phyloP scores from a whole-genome alignment of 202 grass and related monocot genomes.

The Cymbopogon flexuosus region DNA sequence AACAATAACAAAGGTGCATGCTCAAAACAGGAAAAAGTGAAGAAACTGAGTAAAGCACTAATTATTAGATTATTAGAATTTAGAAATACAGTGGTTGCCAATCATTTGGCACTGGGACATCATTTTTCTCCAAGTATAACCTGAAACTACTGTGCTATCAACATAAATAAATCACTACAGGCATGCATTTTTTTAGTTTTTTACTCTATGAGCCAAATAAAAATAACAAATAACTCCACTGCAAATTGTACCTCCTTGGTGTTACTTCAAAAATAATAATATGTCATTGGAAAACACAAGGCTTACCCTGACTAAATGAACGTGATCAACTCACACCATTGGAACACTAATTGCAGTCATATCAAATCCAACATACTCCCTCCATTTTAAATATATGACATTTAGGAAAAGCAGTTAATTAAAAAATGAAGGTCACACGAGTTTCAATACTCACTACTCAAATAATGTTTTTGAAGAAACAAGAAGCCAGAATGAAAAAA shows the following conservation, averaged over 20 bases:
- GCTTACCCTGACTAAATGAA: background rate
- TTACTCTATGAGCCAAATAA: background rate
- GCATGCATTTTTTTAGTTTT: background rate
- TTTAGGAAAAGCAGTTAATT: too few relatives aligned
- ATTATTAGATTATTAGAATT: background rate
- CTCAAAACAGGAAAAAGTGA: background rate
- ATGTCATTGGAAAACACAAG: background rate
- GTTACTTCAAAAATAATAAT: background rate
- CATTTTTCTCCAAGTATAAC: background rate
- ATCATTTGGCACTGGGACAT: background rate
- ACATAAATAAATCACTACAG: background rate
- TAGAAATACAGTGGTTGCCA: background rate
- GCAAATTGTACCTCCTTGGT: background rate
- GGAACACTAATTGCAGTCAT: background rate
- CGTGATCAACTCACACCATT: conserved; percentile 3
- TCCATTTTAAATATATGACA: background rate
- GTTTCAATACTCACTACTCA: background rate
- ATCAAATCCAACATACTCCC: conserved; percentile 12
- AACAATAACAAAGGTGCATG: background rate
- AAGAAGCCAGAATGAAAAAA: conserved; percentile 1
- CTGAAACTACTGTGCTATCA: background rate
- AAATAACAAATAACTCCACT: background rate
- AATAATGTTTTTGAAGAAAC: conserved; percentile 20
- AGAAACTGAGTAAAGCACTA: background rate
- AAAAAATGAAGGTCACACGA: conserved; percentile 5